Percentiles rank a stretch among this genome's conserved stretches.
Conservation (phyloP, 2,329 filamentous ascomycete species). For the Fusarium nurragi region DNA sequence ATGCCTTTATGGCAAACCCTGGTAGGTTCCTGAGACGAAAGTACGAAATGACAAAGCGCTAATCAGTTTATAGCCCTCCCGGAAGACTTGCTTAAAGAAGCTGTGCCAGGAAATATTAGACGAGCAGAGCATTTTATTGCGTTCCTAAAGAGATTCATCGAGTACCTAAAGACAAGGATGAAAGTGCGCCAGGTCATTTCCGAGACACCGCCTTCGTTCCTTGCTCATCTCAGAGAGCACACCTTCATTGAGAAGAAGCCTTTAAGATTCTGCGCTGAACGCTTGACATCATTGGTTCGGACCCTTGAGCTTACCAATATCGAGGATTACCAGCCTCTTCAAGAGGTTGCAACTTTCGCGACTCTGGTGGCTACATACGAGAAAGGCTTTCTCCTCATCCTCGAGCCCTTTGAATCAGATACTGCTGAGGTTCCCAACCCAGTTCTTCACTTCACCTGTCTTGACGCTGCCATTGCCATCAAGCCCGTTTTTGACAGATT, state of each 20-base stretch:
- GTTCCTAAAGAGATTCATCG: slow-evolving; percentile 95
- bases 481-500: slow-evolving; percentile 98
- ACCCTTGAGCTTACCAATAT: slow-evolving; percentile 97
- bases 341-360: slow-evolving; percentile 97
- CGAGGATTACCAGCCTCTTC: slow-evolving; percentile 95
- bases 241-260: slow-evolving; percentile 99
- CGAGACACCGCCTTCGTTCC: slow-evolving; percentile 93
- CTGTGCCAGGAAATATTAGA: slow-evolving; percentile 94
- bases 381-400: slow-evolving; percentile 91
- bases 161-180: slow-evolving; percentile 98
- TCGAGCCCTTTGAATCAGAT: slow-evolving; percentile 97
- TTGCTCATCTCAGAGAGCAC: slow-evolving; percentile 90
- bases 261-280: slow-evolving; percentile 91
- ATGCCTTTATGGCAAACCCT: slow-evolving; percentile 97
- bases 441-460: slow-evolving; percentile 94
- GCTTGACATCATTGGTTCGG: slow-evolving; percentile 90
- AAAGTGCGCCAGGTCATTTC: slow-evolving; percentile 98
- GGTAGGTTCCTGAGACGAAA: slow-evolving; percentile 47
- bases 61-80: slow-evolving; percentile 69
- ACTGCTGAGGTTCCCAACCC: slow-evolving; percentile 96
- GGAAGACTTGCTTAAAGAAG: slow-evolving; percentile 93
- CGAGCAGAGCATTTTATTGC: slow-evolving; percentile 95
- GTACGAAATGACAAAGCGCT: background rate
- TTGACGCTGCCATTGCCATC: slow-evolving; percentile 97
- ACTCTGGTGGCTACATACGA: slow-evolving; percentile 97